These are phyloP conservation scores for Aspergillus bombycis DNA, from an alignment of 2,329 filamentous ascomycete genomes.

Conservation along the genomic window DNA sequence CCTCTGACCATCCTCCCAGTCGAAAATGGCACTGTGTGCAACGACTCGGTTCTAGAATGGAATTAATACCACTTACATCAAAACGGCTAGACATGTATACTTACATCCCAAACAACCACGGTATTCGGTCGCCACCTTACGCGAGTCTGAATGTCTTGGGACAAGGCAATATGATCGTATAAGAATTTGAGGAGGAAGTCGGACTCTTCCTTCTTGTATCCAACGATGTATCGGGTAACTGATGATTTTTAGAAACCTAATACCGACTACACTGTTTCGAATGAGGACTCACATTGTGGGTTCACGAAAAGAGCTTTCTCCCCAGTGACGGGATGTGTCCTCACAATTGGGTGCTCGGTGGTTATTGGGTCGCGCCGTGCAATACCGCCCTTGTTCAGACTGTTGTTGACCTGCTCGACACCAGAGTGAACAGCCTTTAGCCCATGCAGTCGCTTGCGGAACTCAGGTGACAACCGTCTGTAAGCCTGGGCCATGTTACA, in stretches of 20 bases:
- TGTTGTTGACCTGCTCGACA: conserved; percentile 75
- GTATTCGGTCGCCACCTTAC: conserved; percentile 80
- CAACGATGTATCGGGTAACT: conserved; percentile 81
- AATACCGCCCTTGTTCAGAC: conserved; percentile 68
- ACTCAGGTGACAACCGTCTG: conserved; percentile 74
- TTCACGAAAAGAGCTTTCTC: conserved; percentile 86
- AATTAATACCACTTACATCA: conserved; percentile 15
- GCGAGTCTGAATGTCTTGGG: conserved; percentile 72
- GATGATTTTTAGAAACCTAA: not conserved
- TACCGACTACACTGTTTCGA: not conserved
- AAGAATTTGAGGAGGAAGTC: conserved; percentile 77
- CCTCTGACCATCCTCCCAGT: conserved; percentile 79
- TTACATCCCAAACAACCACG: conserved; percentile 79
- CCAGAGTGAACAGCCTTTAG: conserved; percentile 81
- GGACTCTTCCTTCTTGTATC: conserved; percentile 84
- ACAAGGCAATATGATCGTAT: conserved; percentile 72
- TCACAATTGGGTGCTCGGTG: conserved; percentile 74
- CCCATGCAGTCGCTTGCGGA: conserved; percentile 79
- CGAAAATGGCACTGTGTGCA: conserved; percentile 75
- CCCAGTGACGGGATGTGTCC: conserved; percentile 79
- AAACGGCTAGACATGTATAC: conserved; percentile 20
- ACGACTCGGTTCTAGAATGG: conserved; percentile 67
- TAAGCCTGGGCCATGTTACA: conserved; percentile 80
- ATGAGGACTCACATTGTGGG: conserved; percentile 67
- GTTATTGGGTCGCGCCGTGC: conserved; percentile 75